phyloP scores from a whole-genome alignment of 2,329 filamentous ascomycete species.

The Trichoderma atrobrunneum region DNA sequence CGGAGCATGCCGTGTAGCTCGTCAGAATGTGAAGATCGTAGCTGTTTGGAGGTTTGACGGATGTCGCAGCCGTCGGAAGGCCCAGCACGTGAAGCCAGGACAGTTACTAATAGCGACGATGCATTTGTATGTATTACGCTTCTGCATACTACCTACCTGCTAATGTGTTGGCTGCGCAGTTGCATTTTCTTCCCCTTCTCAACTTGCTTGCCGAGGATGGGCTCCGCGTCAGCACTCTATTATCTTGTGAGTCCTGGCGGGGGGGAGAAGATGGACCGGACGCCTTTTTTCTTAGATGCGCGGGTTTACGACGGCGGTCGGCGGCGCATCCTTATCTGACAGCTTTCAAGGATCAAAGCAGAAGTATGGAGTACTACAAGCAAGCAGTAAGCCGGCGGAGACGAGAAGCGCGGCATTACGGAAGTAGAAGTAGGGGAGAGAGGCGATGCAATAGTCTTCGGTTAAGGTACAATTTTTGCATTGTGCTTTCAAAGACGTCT shows the following conservation, averaged over 20 bases:
- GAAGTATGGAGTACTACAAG: background rate
- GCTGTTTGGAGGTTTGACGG: background rate
- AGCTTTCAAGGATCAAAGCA: background rate
- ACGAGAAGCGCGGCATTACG: background rate
- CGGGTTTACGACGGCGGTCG: background rate
- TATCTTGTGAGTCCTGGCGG: background rate
- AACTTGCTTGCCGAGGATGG: background rate
- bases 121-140: background rate
- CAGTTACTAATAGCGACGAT: background rate
- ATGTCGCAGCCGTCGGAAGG: conserved; percentile 11
- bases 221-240: background rate
- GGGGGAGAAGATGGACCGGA: no score
- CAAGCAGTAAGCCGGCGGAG: background rate
- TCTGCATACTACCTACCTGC: background rate
- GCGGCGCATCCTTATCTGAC: background rate
- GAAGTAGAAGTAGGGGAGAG: background rate
- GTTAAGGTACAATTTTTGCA: background rate
- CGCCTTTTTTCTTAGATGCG: background rate
- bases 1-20: background rate
- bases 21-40: no score
- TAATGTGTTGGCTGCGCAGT: background rate
- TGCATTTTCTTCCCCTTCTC: background rate
- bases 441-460: background rate
- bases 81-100: background rate
- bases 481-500: background rate